Evolutionary conservation across 2,329 filamentous ascomycete species (phyloP), one percentile per base, ranked within the genome.

Genomic region (Ampelomyces quisqualis): DNA sequence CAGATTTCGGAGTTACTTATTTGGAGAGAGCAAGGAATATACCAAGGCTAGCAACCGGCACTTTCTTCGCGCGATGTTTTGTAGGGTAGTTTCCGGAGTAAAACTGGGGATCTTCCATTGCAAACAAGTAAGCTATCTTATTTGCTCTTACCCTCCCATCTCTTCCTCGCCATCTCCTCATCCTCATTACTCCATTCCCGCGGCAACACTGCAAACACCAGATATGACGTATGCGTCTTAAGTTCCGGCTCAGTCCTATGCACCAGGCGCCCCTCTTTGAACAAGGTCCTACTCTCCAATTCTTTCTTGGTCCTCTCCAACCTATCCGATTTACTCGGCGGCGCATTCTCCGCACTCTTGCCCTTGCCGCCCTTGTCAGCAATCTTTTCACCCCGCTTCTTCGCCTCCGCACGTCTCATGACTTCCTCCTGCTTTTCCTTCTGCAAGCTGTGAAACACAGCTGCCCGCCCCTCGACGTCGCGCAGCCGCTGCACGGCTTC

Each of bases 161-260:
- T 64, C 55, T 37, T 77, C 74, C 51, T 78, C 71, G 35, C 84
- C 82, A 20, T 77, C 21, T 77, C 78, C 70, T 98, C 93, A 52
- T 95, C 88, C 45, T 86, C 86, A 23, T 81, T 84, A 0, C 76
- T 84, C 93, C 93, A 98, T 48, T 87, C 84, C 29, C 82, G 77
- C n/a, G 93, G 91, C 45, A 98, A 70, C 3, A 93, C 74, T 0
- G 93, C 93, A 72, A 98, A 98, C 4, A 94, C 86, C 4, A 98
- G 78, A 66, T 98, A 98, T n/a, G 87, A 93, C 0, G 93, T 98
- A 69, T 98, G 93, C 6, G 88, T 93, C 77, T 95, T 96, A 45
- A 97, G 73, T 60, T 98, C 93, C 0, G 83, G 74, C 71, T 98
- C 93, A 0, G 87, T 83, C 17, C 89, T 80, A 58, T 94, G 88